Evolutionary conservation across 2,329 filamentous ascomycete genomes (phyloP), one percentile per base, ranked within the genome.

Genomic region (Trichophyton simii): DNA sequence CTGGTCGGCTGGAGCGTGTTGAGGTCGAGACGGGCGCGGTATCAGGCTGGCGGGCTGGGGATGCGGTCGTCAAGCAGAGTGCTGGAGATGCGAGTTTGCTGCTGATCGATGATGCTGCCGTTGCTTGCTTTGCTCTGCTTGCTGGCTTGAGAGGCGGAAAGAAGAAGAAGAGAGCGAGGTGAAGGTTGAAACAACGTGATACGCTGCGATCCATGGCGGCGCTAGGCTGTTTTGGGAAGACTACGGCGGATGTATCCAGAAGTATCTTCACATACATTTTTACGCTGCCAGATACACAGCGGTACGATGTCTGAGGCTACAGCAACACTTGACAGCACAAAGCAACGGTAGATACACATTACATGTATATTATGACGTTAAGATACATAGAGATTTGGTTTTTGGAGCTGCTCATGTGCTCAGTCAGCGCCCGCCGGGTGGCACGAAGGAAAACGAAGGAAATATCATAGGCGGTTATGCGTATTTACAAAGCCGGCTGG

Each of bases 131-230:
- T 48, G 44, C 44, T 46, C 11, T 48, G 44, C 20, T 57, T 57
- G 54, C 54, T 36, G 31, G 54, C n/a, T 28, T 52, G 46, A 52
- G 46, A 44, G 44, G 44, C 44, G 44, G 20, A 48, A 52, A 22
- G 46, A 15, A 22, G 20, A 46, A 50, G 22, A 28, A 59, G 57
- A 48, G 57, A 59, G 57, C 22, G 41, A 46, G 41, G 57, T 41
- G 41, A 42, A 59, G 57, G 44, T 44, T 50, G 57, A 59, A 50
- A 50, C 38, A 42, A 59, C 34, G 36, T 46, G 57, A 59, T 44
- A 52, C 46, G 46, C 44, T 48, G 18, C 18, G 41, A 44, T 44
- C 41, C 41, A 6, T n/a, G 41, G n/a, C 41, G 3, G 41, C 46
- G 46, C 46, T 52, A 52, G 46, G 20, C 46, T 44, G n/a, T 18